A percentile compares a stretch with the other conserved stretches of the same genome.
phyloP scores from a whole-genome alignment of 164 flowering plant genomes.

The Warburgia ugandensis region DNA sequence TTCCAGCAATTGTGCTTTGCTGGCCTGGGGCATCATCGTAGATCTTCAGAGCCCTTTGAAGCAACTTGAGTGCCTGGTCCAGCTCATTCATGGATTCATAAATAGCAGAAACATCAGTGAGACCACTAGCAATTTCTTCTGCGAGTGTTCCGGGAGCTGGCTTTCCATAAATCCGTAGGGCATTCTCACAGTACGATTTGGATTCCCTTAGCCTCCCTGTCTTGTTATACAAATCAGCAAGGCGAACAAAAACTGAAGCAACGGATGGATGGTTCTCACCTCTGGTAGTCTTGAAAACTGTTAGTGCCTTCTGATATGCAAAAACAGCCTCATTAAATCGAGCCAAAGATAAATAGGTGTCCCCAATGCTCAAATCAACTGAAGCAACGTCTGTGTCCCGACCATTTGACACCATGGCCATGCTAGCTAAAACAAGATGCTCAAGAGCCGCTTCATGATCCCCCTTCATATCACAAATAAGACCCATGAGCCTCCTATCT shows the following conservation, averaged over 20 bases:
- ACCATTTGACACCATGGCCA: constrained; percentile 86
- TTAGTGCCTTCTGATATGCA: constrained; percentile 88
- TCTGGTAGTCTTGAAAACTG: constrained; percentile 66
- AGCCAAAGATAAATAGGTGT: constrained; percentile 65
- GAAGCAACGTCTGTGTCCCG: constrained; percentile 79
- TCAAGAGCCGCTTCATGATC: constrained; percentile 92
- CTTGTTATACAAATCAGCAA: constrained; percentile 75
- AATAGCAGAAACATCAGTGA: constrained; percentile 78
- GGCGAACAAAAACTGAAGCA: constrained; percentile 79
- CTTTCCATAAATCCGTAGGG: constrained; percentile 72
- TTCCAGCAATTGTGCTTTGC: constrained; percentile 79
- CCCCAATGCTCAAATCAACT: constrained; percentile 91
- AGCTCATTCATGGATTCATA: constrained; percentile 86
- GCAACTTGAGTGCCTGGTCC: constrained; percentile 73
- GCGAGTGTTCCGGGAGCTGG: constrained; percentile 58
- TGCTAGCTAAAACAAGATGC: constrained; percentile 88
- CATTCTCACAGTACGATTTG: constrained; percentile 83
- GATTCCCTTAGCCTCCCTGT: constrained; percentile 76
- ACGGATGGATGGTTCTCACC: constrained; percentile 92
- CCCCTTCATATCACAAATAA: constrained; percentile 85
- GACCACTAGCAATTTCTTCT: constrained; percentile 90
- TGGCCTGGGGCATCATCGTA: constrained; percentile 79
- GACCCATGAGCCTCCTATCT: constrained; percentile 95
- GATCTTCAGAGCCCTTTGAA: constrained; percentile 67
- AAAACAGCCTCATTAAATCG: constrained; percentile 84